Percentiles rank a stretch among this genome's conserved stretches.
Evolutionary conservation across 768 basidiomycete species (phyloP).

Genomic region (Termitomyces sp.): DNA sequence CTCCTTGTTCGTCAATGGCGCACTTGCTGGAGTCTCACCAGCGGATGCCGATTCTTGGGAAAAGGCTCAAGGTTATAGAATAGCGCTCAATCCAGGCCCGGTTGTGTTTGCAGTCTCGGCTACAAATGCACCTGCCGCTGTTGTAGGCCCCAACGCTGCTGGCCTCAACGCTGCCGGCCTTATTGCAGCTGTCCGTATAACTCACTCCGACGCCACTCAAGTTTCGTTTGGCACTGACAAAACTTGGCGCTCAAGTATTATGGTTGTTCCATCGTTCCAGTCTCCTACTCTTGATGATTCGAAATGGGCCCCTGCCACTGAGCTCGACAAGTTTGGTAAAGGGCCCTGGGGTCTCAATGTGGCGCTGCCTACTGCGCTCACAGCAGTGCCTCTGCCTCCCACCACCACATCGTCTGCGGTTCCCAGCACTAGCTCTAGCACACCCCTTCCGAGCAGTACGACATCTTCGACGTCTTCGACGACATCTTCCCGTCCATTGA

Average conservation of each 20-base stretch:
- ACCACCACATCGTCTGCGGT: background rate
- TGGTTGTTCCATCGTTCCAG: conserved; percentile 5
- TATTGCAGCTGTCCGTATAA: conserved; percentile 10
- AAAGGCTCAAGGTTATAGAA: conserved; percentile 9
- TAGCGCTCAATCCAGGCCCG: conserved; percentile 9
- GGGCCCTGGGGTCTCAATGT: conserved; percentile 6
- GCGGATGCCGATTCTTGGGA: conserved; percentile 3
- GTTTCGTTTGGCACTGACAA: conserved; percentile 2
- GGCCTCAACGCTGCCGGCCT: conserved; percentile 10
- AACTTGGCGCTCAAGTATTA: conserved; percentile 2
- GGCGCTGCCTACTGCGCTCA: conserved; percentile 4
- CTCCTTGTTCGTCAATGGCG: conserved; percentile 9
- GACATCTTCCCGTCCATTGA: conserved; percentile 1
- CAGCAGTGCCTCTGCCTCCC: conserved; percentile 4
- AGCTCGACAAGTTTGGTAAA: conserved; percentile 5
- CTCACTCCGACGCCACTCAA: conserved; percentile 10
- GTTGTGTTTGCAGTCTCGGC: conserved; percentile 9
- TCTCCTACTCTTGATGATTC: conserved; percentile 10
- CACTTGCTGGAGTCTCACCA: conserved; percentile 3
- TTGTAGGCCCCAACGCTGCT: conserved; percentile 5
- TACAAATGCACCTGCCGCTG: conserved; percentile 4
- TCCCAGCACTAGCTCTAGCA: background rate
- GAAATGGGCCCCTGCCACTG: conserved; percentile 3
- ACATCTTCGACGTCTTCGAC: background rate
- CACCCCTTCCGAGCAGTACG: background rate